phyloP scores from a whole-genome alignment of 2,329 filamentous ascomycete genomes.

The Ophiostoma novo-ulmi region DNA sequence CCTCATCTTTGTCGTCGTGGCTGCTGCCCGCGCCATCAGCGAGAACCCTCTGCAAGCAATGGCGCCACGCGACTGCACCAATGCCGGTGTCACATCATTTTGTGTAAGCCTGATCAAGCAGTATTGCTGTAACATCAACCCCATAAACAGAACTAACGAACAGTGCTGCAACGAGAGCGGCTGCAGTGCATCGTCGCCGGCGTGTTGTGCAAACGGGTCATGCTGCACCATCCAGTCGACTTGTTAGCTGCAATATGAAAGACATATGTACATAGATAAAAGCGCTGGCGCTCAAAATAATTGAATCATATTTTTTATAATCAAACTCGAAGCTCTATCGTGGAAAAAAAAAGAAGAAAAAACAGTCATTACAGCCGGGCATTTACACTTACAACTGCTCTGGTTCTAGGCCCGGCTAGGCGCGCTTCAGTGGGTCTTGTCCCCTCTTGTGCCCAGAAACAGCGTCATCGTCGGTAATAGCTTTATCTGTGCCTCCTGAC shows the following conservation, averaged over 20 bases:
- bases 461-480: conserved; percentile 7
- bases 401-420: background rate
- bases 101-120: background rate
- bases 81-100: background rate
- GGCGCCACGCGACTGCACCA: background rate
- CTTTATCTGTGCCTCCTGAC: background rate
- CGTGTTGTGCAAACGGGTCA: conserved; percentile 15
- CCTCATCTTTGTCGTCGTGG: background rate
- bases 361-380: background rate
- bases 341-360: background rate
- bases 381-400: background rate
- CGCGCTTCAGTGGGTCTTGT: conserved; percentile 2
- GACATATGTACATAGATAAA: too few relatives aligned
- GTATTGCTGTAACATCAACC: too few relatives aligned
- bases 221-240: conserved; percentile 12
- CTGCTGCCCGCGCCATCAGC: conserved; percentile 12
- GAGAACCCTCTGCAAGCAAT: conserved; percentile 10
- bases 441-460: background rate
- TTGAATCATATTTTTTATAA: background rate
- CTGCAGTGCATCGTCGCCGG: conserved; percentile 11
- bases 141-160: background rate
- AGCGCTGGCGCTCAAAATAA: background rate
- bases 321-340: background rate
- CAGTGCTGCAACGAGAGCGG: conserved; percentile 20
- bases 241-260: background rate